Conservation (phyloP, 2,329 filamentous ascomycete species). For the Epichloe brachyelytri region DNA sequence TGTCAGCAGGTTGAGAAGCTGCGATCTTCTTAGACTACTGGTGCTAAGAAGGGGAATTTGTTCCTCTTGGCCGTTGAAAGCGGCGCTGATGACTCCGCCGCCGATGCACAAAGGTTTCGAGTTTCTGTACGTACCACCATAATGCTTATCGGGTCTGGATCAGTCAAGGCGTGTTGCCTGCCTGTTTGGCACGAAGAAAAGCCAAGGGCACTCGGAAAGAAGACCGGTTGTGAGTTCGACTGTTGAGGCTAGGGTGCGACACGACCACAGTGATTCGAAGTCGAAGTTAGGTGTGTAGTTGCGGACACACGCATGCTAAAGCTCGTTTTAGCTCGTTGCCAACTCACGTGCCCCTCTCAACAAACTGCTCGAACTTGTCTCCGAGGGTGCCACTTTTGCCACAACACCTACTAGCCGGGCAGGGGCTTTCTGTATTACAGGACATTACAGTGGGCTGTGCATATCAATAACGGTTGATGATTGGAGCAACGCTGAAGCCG, state of each 20-base stretch:
- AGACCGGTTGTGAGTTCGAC: neutral
- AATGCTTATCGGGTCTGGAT: constrained; percentile 8
- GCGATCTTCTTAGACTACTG: constrained; percentile 23
- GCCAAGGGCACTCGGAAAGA: neutral
- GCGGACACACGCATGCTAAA: neutral
- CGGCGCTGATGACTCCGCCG: neutral
- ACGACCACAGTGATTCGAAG: neutral
- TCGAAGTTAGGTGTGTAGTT: neutral
- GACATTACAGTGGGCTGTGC: too few species aligned
- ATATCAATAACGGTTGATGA: too few species aligned
- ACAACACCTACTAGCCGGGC: too few species aligned
- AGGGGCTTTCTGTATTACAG: too few species aligned
- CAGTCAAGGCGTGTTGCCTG: neutral
- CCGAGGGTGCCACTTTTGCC: too few species aligned
- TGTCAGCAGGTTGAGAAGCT: constrained; percentile 56
- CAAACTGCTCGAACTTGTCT: too few species aligned
- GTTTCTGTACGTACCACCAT: constrained; percentile 21
- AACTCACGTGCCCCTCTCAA: too few species aligned
- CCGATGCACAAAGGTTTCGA: neutral
- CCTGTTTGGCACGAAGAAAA: neutral
- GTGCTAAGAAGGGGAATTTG: constrained; percentile 1
- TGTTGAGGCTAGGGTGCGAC: neutral
- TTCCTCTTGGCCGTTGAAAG: neutral
- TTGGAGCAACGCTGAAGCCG: too few species aligned
- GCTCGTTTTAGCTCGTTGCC: too few species aligned